Conservation (phyloP, 164 flowering plant species). For the Macadamia integrifolia region DNA sequence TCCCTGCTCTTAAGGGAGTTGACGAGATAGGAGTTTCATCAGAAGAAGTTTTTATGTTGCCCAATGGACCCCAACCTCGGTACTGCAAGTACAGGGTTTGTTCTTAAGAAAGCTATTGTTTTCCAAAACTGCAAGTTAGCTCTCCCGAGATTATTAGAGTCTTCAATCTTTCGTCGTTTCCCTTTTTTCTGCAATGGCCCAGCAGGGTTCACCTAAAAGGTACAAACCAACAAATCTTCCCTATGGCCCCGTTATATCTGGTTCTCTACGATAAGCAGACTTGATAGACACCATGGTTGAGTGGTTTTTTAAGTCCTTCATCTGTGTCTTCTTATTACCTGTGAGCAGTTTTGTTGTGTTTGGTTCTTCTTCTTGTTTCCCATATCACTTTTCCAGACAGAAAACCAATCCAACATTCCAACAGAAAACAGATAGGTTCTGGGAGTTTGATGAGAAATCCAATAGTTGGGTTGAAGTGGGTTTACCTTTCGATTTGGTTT, state of each 20-base stretch:
- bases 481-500: constrained; percentile 64
- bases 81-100: background rate
- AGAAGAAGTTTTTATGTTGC: background rate
- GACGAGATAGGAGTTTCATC: constrained; percentile 3
- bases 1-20: background rate
- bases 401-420: constrained; percentile 26
- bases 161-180: background rate
- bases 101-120: background rate
- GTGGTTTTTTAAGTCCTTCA: constrained; percentile 21
- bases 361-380: constrained; percentile 38
- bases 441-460: constrained; percentile 61
- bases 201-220: background rate
- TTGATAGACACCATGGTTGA: constrained; percentile 22
- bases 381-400: constrained; percentile 21
- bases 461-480: constrained; percentile 62
- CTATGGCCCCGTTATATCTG: background rate
- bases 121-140: constrained; percentile 1
- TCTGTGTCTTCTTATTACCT: constrained; percentile 23
- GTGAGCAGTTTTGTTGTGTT: constrained; percentile 12
- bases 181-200: constrained; percentile 3
- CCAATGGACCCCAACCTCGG: background rate
- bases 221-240: constrained; percentile 1
- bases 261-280: background rate
- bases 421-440: constrained; percentile 61
- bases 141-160: background rate